phyloP scores from a whole-genome alignment of 495 filamentous ascomycete genomes.

The Penicillium macrosclerotiorum region DNA sequence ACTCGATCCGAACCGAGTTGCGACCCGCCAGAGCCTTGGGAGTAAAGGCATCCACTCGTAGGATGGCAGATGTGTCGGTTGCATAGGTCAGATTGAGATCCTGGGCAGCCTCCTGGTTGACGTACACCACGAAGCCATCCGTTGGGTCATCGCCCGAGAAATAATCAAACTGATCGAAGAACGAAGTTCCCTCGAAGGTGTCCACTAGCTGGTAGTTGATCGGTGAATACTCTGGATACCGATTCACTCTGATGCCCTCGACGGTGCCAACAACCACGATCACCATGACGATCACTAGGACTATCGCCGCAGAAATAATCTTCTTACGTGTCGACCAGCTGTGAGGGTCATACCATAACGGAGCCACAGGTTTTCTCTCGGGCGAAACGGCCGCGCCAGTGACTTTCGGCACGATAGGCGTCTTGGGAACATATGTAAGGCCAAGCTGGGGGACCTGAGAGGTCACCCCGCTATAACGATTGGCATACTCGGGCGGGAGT shows the following conservation, averaged over 20 bases:
- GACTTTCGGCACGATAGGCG: constrained; percentile 1
- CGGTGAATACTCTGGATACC: constrained; percentile 52
- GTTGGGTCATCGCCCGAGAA: constrained; percentile 51
- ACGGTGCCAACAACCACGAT: constrained; percentile 55
- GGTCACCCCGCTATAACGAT: constrained; percentile 23
- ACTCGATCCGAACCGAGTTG: constrained; percentile 52
- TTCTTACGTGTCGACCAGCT: constrained; percentile 48
- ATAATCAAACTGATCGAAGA: constrained; percentile 53
- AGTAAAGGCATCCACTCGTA: constrained; percentile 50
- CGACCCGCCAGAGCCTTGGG: constrained; percentile 42
- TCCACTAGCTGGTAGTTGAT: constrained; percentile 51
- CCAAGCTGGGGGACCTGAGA: constrained; percentile 19
- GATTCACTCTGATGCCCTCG: constrained; percentile 43
- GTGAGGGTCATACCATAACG: constrained; percentile 48
- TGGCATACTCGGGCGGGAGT: constrained; percentile 18
- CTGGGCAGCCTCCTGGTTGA: not conserved
- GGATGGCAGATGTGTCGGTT: constrained; percentile 41
- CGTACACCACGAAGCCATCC: constrained; percentile 52
- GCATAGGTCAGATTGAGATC: constrained; percentile 51
- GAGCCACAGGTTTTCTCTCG: not conserved
- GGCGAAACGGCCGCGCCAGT: not conserved
- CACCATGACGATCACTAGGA: constrained; percentile 46
- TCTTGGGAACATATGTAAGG: constrained; percentile 17
- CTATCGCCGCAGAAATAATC: constrained; percentile 27
- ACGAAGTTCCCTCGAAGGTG: constrained; percentile 43